Base-by-base conservation (phyloP, 345 rosid species). In the Litchi chinensis region DNA sequence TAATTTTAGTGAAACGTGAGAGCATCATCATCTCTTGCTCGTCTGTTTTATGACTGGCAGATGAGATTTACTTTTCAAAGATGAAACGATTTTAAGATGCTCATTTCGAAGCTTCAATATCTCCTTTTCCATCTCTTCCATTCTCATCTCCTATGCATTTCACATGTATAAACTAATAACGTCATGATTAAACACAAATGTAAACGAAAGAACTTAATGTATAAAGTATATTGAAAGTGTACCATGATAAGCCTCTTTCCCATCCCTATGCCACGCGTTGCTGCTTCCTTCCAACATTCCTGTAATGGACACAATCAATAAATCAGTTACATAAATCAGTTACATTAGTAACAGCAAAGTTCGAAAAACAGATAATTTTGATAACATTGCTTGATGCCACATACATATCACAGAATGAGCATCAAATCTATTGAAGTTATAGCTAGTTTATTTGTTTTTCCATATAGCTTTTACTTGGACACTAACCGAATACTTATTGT, bases 381-480 rank as follows among this genome's bases (percentile, higher is more conserved):
- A 41, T 41, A 6, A 41, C 44, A 41, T 41, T 41, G 44, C 44
- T 5, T 41, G 44, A 41, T 41, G 44, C 44, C 44, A 6, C 44
- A 6, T 5, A 41, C 44, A 41, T 41, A 41, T 32, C 9, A 41
- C 44, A 41, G 9, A 41, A 41, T 5, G 44, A 41, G 44, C 74
- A 41, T 71, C 62, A 71, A 72, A 9, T 54, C 8, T 73, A 37
- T 73, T 73, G 11, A 48, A 22, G 22, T 8, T 57, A 73, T 43
- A 70, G 37, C 37, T 41, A 41, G 44, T 6, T 46, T n/a, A 32
- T 73, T 40, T 7, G 39, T n/a, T 41, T 62, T n/a, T 16, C 10
- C 16, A 10, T 26, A 26, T 2, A 54, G 15, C 13, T 13, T 62
- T 74, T 62, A 62, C 69, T 68, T 43, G 59, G 15, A 62, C 28